A percentile compares a stretch with the other conserved stretches of the same genome.
These are phyloP conservation scores for Rhazya stricta DNA, from an alignment of 257 asterid genomes.

Conservation along the genomic window DNA sequence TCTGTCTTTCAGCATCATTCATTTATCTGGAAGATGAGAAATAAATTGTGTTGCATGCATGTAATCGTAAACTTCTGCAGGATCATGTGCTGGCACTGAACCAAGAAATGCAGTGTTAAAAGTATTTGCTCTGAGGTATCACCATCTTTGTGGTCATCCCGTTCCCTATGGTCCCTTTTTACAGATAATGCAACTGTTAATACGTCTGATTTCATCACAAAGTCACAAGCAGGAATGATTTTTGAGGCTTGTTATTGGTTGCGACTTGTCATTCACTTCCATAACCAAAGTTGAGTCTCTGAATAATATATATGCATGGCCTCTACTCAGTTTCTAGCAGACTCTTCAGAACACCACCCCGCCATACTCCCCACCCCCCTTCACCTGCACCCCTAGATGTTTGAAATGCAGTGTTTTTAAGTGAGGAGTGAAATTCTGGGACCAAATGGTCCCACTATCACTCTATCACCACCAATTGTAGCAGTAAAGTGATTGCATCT, in stretches of 20 bases:
- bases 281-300: slow-evolving; percentile 13
- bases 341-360: not conserved
- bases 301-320: not conserved
- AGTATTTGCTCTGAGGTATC: slow-evolving; percentile 6
- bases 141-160: slow-evolving; percentile 18
- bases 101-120: not conserved
- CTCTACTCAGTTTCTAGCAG: slow-evolving; percentile 7
- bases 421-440: slow-evolving; percentile 1
- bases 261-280: slow-evolving; percentile 28
- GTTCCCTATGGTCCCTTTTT: slow-evolving; percentile 9
- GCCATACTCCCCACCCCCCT: not conserved
- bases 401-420: not conserved
- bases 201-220: not conserved
- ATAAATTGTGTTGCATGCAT: slow-evolving; percentile 9
- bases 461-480: slow-evolving; percentile 7
- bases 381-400: not conserved
- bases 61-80: not conserved
- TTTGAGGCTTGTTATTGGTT: slow-evolving; percentile 21
- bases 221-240: slow-evolving; percentile 22
- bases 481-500: slow-evolving; percentile 19
- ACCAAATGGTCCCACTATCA: slow-evolving; percentile 20
- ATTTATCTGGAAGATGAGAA: slow-evolving; percentile 4
- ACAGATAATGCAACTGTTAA: not conserved
- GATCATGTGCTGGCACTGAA: not conserved
- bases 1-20: not conserved